These are phyloP conservation scores for Cladophialophora exuberans DNA, from an alignment of 2,329 filamentous ascomycete species.

Conservation along the genomic window DNA sequence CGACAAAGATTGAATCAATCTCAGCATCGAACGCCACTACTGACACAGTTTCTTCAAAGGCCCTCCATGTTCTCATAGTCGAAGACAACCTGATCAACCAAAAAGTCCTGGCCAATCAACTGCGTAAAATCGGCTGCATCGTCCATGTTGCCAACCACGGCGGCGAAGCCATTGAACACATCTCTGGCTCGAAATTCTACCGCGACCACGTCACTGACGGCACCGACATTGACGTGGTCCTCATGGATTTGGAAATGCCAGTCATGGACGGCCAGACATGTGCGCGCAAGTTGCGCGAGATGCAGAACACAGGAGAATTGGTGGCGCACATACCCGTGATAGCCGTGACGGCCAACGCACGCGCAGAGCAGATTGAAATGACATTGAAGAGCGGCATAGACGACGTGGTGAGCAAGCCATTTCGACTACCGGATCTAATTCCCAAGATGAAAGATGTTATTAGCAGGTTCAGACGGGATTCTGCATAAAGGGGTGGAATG, in stretches of 20 bases:
- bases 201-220: constrained; percentile 26
- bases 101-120: constrained; percentile 42
- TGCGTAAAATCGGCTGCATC: constrained; percentile 41
- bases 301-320: constrained; percentile 60
- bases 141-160: constrained; percentile 45
- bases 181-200: constrained; percentile 77
- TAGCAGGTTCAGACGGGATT: constrained; percentile 17
- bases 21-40: not conserved
- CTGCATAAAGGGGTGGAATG: not conserved
- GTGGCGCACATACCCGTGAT: constrained; percentile 38
- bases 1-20: not conserved
- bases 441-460: constrained; percentile 66
- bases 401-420: constrained; percentile 78
- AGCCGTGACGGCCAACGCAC: constrained; percentile 70
- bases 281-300: constrained; percentile 67
- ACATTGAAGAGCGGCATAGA: constrained; percentile 76
- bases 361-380: constrained; percentile 72
- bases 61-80: constrained; percentile 42
- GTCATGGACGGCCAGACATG: constrained; percentile 81
- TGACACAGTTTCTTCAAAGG: not conserved
- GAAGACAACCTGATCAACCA: constrained; percentile 52
- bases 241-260: constrained; percentile 85
- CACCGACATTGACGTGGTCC: constrained; percentile 60
- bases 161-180: constrained; percentile 47
- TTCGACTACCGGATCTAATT: constrained; percentile 71